Percentiles rank a stretch among this genome's conserved stretches.
Conservation (phyloP, 495 filamentous ascomycete species). For the Penicilliopsis zonata region DNA sequence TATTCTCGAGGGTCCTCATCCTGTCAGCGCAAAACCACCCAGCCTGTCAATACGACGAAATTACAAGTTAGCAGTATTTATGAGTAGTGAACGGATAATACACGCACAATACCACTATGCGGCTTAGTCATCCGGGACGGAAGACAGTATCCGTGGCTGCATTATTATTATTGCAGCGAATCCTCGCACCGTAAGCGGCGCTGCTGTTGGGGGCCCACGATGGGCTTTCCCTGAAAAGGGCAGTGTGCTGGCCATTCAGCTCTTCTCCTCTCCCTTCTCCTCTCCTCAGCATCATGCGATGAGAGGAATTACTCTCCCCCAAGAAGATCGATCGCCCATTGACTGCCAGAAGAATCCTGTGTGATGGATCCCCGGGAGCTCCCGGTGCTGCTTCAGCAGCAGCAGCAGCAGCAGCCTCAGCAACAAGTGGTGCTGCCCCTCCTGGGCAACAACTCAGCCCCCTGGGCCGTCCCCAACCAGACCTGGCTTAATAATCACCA, state of each 20-base stretch:
- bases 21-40: too few species aligned
- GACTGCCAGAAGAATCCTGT: constrained; percentile 7
- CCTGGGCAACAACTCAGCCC: neutral
- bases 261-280: constrained; percentile 6
- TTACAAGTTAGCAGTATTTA: too few species aligned
- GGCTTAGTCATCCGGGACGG: too few species aligned
- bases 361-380: constrained; percentile 24
- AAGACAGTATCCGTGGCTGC: too few species aligned
- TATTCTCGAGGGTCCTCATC: too few species aligned
- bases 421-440: neutral
- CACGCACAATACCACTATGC: too few species aligned
- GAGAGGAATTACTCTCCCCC: constrained; percentile 2
- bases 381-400: neutral
- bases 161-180: too few species aligned
- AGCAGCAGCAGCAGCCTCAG: neutral
- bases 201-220: neutral
- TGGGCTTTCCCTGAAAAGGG: constrained; percentile 16
- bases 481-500: neutral
- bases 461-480: neutral
- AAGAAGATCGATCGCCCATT: constrained; percentile 12
- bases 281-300: too few species aligned
- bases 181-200: too few species aligned
- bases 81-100: too few species aligned
- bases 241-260: constrained; percentile 20
- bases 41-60: too few species aligned